A percentile compares a stretch with the other conserved stretches of the same genome.
These are phyloP conservation scores for Anethum foeniculum DNA, from an alignment of 140 eudicot genomes.

Conservation along the genomic window DNA sequence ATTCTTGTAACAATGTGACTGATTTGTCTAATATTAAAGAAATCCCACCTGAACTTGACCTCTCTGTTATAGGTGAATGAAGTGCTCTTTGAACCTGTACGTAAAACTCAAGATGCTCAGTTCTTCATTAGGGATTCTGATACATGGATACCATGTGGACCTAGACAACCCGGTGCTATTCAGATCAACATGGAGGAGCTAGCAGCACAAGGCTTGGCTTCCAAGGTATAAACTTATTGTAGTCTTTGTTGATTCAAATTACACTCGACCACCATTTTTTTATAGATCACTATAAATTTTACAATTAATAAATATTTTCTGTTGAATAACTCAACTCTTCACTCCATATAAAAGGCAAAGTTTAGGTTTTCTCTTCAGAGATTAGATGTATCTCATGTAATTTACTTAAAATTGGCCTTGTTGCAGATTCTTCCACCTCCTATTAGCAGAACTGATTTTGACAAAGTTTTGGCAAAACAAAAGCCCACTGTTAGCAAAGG, in stretches of 20 bases:
- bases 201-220: constrained; percentile 52
- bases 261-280: neutral
- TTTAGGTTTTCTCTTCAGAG: neutral
- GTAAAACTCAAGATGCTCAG: constrained; percentile 67
- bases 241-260: neutral
- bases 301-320: neutral
- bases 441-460: constrained; percentile 49
- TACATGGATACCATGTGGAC: constrained; percentile 61
- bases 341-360: neutral
- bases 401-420: neutral
- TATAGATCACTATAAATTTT: neutral
- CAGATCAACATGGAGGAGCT: constrained; percentile 64
- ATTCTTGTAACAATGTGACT: neutral
- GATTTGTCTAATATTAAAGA: neutral
- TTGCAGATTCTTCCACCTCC: constrained; percentile 58
- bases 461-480: constrained; percentile 52
- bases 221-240: constrained; percentile 34
- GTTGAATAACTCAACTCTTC: neutral
- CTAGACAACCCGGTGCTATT: constrained; percentile 62
- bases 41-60: neutral
- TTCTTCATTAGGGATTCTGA: constrained; percentile 40
- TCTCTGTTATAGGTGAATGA: constrained; percentile 43
- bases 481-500: constrained; percentile 64
- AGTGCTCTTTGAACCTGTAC: constrained; percentile 65
- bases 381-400: neutral